Conservation (phyloP, 345 rosid genomes). For the Pistacia atlantica region DNA sequence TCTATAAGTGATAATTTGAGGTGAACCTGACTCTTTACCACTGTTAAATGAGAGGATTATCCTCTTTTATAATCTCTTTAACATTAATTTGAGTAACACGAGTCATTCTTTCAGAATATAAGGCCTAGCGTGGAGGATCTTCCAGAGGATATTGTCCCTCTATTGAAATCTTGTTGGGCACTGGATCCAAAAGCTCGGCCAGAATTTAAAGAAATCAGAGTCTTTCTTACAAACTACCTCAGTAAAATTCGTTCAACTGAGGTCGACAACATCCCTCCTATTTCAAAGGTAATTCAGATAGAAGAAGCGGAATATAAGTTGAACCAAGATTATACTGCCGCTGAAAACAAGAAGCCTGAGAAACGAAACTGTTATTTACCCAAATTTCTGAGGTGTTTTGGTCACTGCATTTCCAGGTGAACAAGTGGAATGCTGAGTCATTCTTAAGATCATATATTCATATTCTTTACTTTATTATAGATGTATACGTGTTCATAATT, state of each 20-base stretch:
- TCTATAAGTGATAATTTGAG: not conserved
- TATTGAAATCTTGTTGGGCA: slow-evolving; percentile 63
- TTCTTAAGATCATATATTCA: no score
- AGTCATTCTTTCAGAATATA: slow-evolving; percentile 34
- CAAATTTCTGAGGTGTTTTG: slow-evolving; percentile 20
- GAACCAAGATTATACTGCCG: slow-evolving; percentile 4
- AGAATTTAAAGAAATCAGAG: slow-evolving; percentile 49
- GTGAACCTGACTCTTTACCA: no score
- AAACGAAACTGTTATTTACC: not conserved
- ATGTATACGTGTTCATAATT: not conserved
- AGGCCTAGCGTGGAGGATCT: slow-evolving; percentile 52
- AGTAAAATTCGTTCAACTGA: slow-evolving; percentile 19
- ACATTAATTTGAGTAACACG: no score
- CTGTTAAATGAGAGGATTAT: no score
- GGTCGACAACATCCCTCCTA: slow-evolving; percentile 12
- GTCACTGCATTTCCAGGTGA: slow-evolving; percentile 16
- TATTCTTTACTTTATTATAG: no score
- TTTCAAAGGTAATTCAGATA: not conserved
- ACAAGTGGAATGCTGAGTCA: not conserved
- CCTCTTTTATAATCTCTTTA: no score
- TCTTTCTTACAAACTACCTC: slow-evolving; percentile 27
- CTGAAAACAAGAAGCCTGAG: slow-evolving; percentile 19
- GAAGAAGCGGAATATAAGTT: not conserved
- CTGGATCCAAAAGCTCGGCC: slow-evolving; percentile 52
- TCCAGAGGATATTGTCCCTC: slow-evolving; percentile 32